Conservation (phyloP, 2,329 filamentous ascomycete genomes). For the Calonectria fujianensis region DNA sequence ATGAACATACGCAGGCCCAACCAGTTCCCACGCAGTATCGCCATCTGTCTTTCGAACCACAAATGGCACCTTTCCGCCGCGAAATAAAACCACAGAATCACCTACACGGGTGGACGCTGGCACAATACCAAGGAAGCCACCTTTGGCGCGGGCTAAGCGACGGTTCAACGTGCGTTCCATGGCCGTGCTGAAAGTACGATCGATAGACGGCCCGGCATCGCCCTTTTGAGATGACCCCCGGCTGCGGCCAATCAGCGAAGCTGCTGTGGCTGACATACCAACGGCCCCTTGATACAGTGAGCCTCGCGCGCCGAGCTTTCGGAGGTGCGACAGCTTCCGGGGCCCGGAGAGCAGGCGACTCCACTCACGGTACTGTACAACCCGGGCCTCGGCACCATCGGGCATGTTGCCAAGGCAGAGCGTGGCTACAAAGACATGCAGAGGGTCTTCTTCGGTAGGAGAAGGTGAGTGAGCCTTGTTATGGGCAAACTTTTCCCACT, state of each 20-base stretch:
- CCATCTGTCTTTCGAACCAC: background rate
- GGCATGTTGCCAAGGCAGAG: background rate
- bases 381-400: background rate
- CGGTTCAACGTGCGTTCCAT: background rate
- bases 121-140: background rate
- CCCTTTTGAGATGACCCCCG: background rate
- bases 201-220: too few relatives aligned
- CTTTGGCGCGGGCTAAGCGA: background rate
- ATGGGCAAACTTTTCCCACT: background rate
- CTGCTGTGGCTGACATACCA: background rate
- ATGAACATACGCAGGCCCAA: conserved; percentile 11
- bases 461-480: background rate
- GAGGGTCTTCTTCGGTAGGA: background rate
- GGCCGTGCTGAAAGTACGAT: background rate
- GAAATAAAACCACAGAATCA: background rate
- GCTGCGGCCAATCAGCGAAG: background rate
- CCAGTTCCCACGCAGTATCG: background rate
- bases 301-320: background rate
- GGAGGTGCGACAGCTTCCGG: background rate
- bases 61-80: background rate
- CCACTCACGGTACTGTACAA: background rate
- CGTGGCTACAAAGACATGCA: background rate
- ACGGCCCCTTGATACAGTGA: background rate
- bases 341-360: conserved; percentile 2
- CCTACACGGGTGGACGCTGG: background rate